phyloP scores from a whole-genome alignment of 1,139 yeast species.

The Yamadazyma oceani region DNA sequence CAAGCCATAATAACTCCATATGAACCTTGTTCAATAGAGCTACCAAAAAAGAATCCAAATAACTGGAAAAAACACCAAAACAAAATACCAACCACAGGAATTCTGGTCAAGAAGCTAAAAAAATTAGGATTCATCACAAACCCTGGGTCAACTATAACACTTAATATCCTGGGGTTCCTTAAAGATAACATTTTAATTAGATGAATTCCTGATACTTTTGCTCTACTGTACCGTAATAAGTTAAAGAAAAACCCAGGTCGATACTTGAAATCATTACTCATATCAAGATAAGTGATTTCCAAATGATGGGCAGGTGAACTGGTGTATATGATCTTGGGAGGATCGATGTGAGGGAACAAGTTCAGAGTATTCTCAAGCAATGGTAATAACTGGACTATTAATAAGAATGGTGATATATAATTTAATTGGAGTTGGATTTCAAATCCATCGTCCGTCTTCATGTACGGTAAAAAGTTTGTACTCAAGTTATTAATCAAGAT shows the following conservation, averaged over 20 bases:
- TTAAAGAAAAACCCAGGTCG: slow-evolving; percentile 69
- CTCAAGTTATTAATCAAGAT: slow-evolving; percentile 80
- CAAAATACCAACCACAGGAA: slow-evolving; percentile 72
- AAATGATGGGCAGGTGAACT: slow-evolving; percentile 71
- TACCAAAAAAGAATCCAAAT: slow-evolving; percentile 69
- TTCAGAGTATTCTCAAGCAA: slow-evolving; percentile 43
- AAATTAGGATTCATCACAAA: slow-evolving; percentile 77
- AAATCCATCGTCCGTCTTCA: slow-evolving; percentile 65
- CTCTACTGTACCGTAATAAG: slow-evolving; percentile 77
- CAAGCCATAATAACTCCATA: slow-evolving; percentile 66
- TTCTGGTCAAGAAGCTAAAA: slow-evolving; percentile 71
- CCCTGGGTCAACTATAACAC: slow-evolving; percentile 81
- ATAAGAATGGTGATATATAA: slow-evolving; percentile 71
- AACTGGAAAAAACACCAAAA: slow-evolving; percentile 71
- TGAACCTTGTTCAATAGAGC: slow-evolving; percentile 70
- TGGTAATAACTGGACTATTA: slow-evolving; percentile 63
- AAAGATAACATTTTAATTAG: slow-evolving; percentile 64
- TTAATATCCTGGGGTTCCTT: slow-evolving; percentile 64
- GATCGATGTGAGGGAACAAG: slow-evolving; percentile 25
- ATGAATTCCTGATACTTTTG: slow-evolving; percentile 81
- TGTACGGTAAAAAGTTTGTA: slow-evolving; percentile 72
- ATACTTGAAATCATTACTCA: slow-evolving; percentile 55
- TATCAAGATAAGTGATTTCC: slow-evolving; percentile 49
- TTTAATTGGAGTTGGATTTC: slow-evolving; percentile 83
- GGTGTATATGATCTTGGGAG: slow-evolving; percentile 64